Conservation (phyloP, 164 flowering plant species). For the Aristolochia contorta region DNA sequence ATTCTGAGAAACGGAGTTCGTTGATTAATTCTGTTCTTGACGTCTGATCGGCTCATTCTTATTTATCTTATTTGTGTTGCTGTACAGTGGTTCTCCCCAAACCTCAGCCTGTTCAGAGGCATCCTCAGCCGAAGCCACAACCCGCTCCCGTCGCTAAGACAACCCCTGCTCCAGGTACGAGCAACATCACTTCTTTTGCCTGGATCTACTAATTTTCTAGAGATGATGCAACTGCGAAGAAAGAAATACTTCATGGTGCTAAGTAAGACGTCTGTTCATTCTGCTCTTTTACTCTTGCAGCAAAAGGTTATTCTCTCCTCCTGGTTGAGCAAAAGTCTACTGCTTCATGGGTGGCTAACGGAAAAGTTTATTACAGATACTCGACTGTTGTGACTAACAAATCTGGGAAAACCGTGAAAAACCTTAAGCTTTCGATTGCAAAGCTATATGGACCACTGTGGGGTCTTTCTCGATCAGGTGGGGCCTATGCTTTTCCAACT, state of each 20-base stretch:
- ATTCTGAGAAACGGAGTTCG: too few relatives aligned
- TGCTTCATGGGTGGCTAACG: conserved; percentile 49
- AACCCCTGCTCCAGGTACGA: conserved; percentile 44
- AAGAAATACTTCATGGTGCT: not conserved
- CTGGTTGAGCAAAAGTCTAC: conserved; percentile 46
- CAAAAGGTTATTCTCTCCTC: conserved; percentile 27
- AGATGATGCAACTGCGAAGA: not conserved
- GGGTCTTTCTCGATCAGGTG: conserved; percentile 56
- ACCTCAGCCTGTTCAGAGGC: conserved; percentile 17
- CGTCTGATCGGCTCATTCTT: not conserved
- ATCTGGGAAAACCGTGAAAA: conserved; percentile 47
- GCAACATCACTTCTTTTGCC: not conserved
- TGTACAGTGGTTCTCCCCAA: conserved; percentile 28
- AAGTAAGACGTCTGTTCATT: not conserved
- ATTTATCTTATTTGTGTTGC: not conserved
- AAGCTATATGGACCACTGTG: conserved; percentile 79
- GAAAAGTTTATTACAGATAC: conserved; percentile 72
- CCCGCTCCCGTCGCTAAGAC: conserved; percentile 33
- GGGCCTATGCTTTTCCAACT: conserved; percentile 44
- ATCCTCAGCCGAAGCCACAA: conserved; percentile 2
- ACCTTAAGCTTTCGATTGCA: conserved; percentile 47
- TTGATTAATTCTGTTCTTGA: not conserved
- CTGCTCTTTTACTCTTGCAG: conserved; percentile 25
- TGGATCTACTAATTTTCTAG: not conserved
- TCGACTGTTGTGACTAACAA: conserved; percentile 61